These are phyloP conservation scores for Cynara cardunculus DNA, from an alignment of 129 eudicot species.

Conservation along the genomic window DNA sequence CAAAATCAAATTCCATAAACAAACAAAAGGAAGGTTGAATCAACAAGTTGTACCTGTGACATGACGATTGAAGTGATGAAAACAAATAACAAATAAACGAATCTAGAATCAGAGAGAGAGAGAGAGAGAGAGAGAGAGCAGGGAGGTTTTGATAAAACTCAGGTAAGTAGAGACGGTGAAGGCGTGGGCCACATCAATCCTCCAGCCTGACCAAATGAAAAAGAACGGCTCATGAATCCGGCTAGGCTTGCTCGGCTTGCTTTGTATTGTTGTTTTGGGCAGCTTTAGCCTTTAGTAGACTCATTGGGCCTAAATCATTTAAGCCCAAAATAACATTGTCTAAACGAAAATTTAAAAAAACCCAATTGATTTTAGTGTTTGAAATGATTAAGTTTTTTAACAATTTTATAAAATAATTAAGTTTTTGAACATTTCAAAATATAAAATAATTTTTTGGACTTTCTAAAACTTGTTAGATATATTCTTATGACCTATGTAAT, in stretches of 20 bases:
- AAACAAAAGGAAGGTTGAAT: background rate
- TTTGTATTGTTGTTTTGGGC: background rate
- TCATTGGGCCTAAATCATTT: slow-evolving; percentile 11
- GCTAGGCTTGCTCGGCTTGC: background rate
- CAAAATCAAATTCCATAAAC: background rate
- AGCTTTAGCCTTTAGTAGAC: background rate
- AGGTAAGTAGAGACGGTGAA: slow-evolving; percentile 9
- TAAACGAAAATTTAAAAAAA: no score
- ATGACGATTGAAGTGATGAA: slow-evolving; percentile 25
- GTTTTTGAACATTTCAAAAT: no score
- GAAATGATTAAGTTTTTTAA: no score
- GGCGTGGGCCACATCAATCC: slow-evolving; percentile 53
- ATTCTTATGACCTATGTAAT: no score
- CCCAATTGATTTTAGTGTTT: no score
- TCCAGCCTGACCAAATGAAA: slow-evolving; percentile 22
- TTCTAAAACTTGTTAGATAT: no score
- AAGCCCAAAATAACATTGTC: slow-evolving; percentile 13
- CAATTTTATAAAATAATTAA: no score
- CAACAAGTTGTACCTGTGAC: slow-evolving; percentile 34
- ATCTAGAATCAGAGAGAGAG: background rate
- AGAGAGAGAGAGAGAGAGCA: background rate
- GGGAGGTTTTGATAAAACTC: slow-evolving; percentile 26
- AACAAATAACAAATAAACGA: background rate
- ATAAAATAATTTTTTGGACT: no score
- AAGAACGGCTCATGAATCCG: slow-evolving; percentile 18